Evolutionary conservation across 371 early-diverging fungal genomes (phyloP).

Genomic region (Zychaea mexicana): DNA sequence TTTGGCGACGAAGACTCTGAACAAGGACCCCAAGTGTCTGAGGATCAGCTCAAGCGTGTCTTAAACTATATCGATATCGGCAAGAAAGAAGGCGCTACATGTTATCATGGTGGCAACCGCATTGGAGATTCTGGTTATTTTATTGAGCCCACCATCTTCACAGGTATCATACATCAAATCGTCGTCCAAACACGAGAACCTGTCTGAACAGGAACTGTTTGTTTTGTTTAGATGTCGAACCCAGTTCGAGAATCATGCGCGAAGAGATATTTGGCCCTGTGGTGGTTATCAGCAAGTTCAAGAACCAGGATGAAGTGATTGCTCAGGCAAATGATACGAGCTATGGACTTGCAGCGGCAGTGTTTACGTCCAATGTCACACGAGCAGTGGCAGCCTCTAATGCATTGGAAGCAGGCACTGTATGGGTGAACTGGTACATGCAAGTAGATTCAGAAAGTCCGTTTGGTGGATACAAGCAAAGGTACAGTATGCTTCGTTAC

Average conservation of each 20-base stretch:
- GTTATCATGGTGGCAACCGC: slow-evolving; percentile 46
- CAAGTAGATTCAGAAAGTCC: slow-evolving; percentile 37
- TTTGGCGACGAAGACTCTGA: slow-evolving; percentile 50
- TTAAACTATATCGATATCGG: slow-evolving; percentile 54
- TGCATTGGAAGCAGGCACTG: slow-evolving; percentile 24
- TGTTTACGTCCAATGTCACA: slow-evolving; percentile 72
- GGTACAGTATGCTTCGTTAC: too few relatives aligned
- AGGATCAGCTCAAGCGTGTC: slow-evolving; percentile 73
- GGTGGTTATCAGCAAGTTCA: slow-evolving; percentile 70
- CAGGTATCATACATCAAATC: neutral
- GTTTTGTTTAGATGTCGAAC: slow-evolving; percentile 16
- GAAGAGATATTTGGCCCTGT: slow-evolving; percentile 89
- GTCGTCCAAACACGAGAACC: neutral
- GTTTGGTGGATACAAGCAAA: slow-evolving; percentile 88
- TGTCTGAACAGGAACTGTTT: neutral
- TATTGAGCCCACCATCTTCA: slow-evolving; percentile 54
- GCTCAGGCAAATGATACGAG: slow-evolving; percentile 69
- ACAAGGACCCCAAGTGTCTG: slow-evolving; percentile 80
- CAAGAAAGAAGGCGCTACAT: slow-evolving; percentile 54
- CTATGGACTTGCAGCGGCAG: slow-evolving; percentile 84
- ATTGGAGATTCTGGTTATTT: slow-evolving; percentile 52
- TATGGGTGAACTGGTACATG: slow-evolving; percentile 21
- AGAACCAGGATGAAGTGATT: slow-evolving; percentile 71
- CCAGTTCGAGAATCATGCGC: slow-evolving; percentile 64
- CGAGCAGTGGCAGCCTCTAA: slow-evolving; percentile 71